Base-by-base conservation (phyloP, 257 asterid genomes). In the Solanum clarkiae region DNA sequence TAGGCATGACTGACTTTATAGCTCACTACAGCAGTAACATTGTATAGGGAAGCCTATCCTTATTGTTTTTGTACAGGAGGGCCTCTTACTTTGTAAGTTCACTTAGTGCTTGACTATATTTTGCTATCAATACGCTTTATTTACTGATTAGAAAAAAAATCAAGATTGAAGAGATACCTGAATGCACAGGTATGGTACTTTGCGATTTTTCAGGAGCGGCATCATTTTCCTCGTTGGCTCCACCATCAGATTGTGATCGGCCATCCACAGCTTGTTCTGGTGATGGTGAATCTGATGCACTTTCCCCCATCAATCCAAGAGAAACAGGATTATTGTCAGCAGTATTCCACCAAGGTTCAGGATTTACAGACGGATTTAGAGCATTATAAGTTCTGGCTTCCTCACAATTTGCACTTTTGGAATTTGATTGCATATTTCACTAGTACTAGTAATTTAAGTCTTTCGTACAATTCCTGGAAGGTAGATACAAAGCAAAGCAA, bases 231-330 rank as follows among this genome's bases (percentile, higher is more conserved):
- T 93, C 92, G 75, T 92, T 92, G 57, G 86, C 70, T 77, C 89
- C 90, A 87, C 91, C 92, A 85, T 90, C 96, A 68, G 98, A 93
- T 42, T 90, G 97, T 51, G 98, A 93, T 49, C 87, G 93, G 17
- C 87, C 95, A 75, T 93, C 97, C 85, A 82, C 89, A 60, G 95
- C 93, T 68, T 92, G 95, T 88, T 94, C 98, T 62, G 79, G 85
- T 3, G 96, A 91, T 55, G 95, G 92, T 15, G 98, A 91, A 60
- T 93, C 98, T 72, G 96, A 94, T 65, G 86, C 93, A 86, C 82
- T 90, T 84, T 86, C 93, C 83, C 87, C 83, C 90, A 88, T 87
- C 92, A 88, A 45, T 68, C 89, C 88, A 53, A 93, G 86, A 84
- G 88, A 57, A 62, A 89, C 71, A 51, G 95, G 87, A 65, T 84